A percentile compares a stretch with the other conserved stretches of the same genome.
phyloP scores from a whole-genome alignment of 2,329 filamentous ascomycete genomes.

The Talaromyces piceae region DNA sequence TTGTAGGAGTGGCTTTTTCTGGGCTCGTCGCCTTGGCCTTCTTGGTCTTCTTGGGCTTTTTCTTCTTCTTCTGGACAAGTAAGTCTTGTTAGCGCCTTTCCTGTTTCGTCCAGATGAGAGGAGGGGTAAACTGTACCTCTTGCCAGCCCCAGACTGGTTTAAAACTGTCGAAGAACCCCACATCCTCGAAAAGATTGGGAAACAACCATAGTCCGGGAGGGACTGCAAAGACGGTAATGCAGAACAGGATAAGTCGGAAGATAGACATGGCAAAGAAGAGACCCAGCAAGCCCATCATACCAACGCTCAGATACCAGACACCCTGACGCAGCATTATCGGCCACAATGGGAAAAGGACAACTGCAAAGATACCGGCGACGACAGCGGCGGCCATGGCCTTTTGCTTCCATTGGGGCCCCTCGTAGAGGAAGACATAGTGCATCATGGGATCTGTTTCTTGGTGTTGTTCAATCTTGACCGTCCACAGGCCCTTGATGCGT shows the following conservation, averaged over 20 bases:
- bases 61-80: conserved; percentile 27
- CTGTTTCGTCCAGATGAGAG: neutral
- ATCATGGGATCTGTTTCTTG: conserved; percentile 62
- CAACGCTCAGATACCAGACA: conserved; percentile 96
- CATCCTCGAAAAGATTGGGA: conserved; percentile 96
- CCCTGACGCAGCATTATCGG: conserved; percentile 82
- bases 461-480: conserved; percentile 88
- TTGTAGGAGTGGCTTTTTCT: conserved; percentile 4
- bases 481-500: conserved; percentile 93
- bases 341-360: conserved; percentile 96
- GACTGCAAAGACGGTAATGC: conserved; percentile 76
- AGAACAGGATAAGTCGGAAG: conserved; percentile 90
- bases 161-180: conserved; percentile 97
- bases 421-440: conserved; percentile 96
- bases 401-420: conserved; percentile 87
- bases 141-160: conserved; percentile 97
- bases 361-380: conserved; percentile 71
- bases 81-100: conserved; percentile 2
- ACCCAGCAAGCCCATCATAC: conserved; percentile 78
- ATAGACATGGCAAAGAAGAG: conserved; percentile 98
- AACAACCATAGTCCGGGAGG: conserved; percentile 95
- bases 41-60: conserved; percentile 27
- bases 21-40: conserved; percentile 11
- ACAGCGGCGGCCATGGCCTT: conserved; percentile 84
- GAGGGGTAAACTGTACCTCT: conserved; percentile 54